These are phyloP conservation scores for Orbilia blumenaviensis DNA, from an alignment of 2,329 filamentous ascomycete genomes.

Conservation along the genomic window DNA sequence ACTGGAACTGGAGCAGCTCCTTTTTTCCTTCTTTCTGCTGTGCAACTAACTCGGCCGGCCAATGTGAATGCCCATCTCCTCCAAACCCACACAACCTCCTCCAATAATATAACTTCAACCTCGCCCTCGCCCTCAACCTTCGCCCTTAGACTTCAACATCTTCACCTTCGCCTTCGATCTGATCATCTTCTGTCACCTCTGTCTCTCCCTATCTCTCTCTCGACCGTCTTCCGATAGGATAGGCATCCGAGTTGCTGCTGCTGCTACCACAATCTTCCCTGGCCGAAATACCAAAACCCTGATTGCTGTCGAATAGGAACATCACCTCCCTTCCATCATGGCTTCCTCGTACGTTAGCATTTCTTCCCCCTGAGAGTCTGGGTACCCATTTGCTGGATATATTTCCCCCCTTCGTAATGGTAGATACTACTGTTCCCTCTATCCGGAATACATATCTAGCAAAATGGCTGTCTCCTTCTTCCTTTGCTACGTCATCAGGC, in stretches of 20 bases:
- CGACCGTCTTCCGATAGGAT: not conserved
- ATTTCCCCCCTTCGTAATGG: not conserved
- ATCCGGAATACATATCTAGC: not conserved
- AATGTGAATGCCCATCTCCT: constrained; percentile 9
- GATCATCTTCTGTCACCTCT: not conserved
- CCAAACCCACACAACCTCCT: constrained; percentile 1
- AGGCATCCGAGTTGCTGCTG: not conserved
- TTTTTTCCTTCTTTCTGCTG: constrained; percentile 30
- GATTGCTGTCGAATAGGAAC: constrained; percentile 15
- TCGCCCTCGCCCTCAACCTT: not conserved
- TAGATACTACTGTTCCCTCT: not conserved
- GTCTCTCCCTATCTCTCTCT: not conserved
- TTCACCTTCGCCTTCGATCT: not conserved
- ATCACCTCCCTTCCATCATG: constrained; percentile 45
- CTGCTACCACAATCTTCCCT: not conserved
- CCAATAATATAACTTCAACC: not conserved
- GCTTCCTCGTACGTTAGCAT: constrained; percentile 40
- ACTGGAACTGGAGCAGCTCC: no score
- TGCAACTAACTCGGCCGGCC: constrained; percentile 42
- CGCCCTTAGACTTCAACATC: not conserved
- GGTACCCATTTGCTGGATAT: no score
- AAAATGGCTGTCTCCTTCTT: not conserved
- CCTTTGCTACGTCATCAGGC: not conserved
- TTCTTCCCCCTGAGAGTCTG: no score
- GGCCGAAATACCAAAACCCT: not conserved